These are phyloP conservation scores for Aspergillus asperescens DNA, from an alignment of 495 filamentous ascomycete genomes.

Conservation along the genomic window DNA sequence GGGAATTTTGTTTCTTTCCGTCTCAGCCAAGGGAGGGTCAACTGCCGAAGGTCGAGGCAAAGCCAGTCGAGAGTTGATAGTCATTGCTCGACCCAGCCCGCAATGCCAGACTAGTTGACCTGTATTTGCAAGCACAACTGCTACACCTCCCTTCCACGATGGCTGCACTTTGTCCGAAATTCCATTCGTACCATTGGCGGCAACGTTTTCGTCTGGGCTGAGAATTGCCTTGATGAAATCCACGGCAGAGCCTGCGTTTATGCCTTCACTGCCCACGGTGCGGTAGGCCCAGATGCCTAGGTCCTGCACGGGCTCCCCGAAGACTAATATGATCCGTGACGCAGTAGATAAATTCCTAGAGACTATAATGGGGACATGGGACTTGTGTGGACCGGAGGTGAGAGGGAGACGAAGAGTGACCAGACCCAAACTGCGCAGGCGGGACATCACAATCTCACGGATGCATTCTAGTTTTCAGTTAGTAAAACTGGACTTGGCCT, in stretches of 20 bases:
- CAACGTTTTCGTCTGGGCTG: not conserved
- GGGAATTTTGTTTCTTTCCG: conserved; percentile 50
- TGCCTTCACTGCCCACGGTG: conserved; percentile 50
- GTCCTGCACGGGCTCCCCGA: conserved; percentile 66
- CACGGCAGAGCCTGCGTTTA: conserved; percentile 62
- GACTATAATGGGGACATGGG: conserved; percentile 65
- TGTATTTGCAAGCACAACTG: conserved; percentile 64
- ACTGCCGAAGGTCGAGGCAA: conserved; percentile 53
- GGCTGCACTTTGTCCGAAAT: not conserved
- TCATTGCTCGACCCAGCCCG: conserved; percentile 50
- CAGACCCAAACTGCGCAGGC: conserved; percentile 56
- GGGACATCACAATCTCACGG: conserved; percentile 52
- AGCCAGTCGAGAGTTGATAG: conserved; percentile 43
- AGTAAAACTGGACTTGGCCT: not conserved
- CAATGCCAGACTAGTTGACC: conserved; percentile 68
- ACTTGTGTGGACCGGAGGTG: conserved; percentile 34
- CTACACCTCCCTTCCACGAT: conserved; percentile 17
- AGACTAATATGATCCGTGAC: conserved; percentile 64
- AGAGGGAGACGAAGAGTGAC: conserved; percentile 55
- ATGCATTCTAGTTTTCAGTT: conserved; percentile 51
- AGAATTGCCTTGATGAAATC: conserved; percentile 52
- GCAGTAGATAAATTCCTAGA: conserved; percentile 51
- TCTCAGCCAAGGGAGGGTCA: conserved; percentile 31
- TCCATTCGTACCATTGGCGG: not conserved
- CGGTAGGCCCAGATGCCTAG: conserved; percentile 72